Base-by-base conservation (phyloP, 75 land plant genomes). In the Cryptomeria japonica region DNA sequence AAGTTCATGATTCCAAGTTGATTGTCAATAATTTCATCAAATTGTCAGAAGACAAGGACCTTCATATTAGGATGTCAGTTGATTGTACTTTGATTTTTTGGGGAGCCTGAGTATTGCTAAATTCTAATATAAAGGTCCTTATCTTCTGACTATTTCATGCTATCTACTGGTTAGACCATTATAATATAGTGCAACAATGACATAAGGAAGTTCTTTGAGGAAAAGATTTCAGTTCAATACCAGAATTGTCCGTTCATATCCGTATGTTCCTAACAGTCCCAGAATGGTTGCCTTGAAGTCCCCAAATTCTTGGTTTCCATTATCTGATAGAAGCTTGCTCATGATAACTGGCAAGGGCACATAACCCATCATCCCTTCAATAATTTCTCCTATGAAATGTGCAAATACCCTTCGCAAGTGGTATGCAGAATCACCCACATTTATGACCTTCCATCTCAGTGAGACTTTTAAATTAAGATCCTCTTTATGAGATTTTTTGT, bases 331-430 rank as follows among this genome's bases (percentile, higher is more conserved):
- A 44, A 98, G 97, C 86, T 97, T 97, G 25, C 92, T 90, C 96
- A 96, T 96, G 73, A 97, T 93, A 25, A 83, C 84, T 87, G 95
- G 94, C 61, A 96, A 93, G 58, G 94, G 97, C 79, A 97, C 89
- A 91, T 95, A 93, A 84, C 99, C 97, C 87, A 95, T 90, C 99
- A 98, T 97, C 44, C 99, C 99, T 55, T 96, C 97, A 82, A 97
- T 91, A 49, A 98, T 93, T 85, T 97, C 97, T 75, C 96, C 97
- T 64, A 95, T 94, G 51, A 97, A 94, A 70, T 90, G 90, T 3
- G 95, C 92, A 58, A 96, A 90, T 72, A 98, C 83, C 87, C 90
- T 94, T 89, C 93, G 91, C 91, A 95, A 83, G 46, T 90, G 78
- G 84, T 88, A 89, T 83, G 91, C 91, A 89, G 91, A 88, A 75